Conservation (phyloP, 129 eudicot species). For the Solidago caesia region DNA sequence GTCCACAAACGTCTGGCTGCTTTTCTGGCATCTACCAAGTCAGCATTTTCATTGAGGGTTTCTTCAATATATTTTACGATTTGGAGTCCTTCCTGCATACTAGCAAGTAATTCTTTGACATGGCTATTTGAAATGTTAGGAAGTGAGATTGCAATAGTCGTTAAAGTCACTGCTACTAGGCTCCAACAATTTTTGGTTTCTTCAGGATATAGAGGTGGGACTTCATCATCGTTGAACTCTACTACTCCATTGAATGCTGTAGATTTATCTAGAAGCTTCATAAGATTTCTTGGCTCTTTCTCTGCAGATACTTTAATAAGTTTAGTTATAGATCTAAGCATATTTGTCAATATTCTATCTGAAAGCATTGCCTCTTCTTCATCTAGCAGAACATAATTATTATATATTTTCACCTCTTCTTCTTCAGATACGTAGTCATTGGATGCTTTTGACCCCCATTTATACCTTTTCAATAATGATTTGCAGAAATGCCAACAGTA, state of each 20-base stretch:
- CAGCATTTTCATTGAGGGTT: conserved; percentile 12
- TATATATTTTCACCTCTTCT: not conserved
- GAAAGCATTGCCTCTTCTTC: conserved; percentile 7
- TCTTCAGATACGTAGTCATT: no score
- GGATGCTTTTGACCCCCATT: not conserved
- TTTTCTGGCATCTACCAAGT: conserved; percentile 15
- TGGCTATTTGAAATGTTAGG: not conserved
- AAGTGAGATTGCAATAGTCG: conserved; percentile 40
- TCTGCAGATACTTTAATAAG: conserved; percentile 21
- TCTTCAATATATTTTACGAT: conserved; percentile 22
- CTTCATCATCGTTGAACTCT: conserved; percentile 28
- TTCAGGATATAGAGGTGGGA: conserved; percentile 16
- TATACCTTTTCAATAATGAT: no score
- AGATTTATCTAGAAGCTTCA: conserved; percentile 22
- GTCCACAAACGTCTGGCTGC: conserved; percentile 36
- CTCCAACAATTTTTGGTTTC: conserved; percentile 38
- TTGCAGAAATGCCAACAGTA: no score
- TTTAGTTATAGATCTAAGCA: not conserved
- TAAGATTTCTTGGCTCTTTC: conserved; percentile 17
- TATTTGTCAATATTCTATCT: not conserved
- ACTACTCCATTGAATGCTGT: conserved; percentile 23
- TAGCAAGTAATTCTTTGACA: not conserved
- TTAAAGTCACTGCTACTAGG: conserved; percentile 35
- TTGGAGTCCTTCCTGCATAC: conserved; percentile 32
- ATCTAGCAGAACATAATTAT: not conserved